Evolutionary conservation across 23 red algal genomes (phyloP).

Genomic region (Gracilaria gracilis): DNA sequence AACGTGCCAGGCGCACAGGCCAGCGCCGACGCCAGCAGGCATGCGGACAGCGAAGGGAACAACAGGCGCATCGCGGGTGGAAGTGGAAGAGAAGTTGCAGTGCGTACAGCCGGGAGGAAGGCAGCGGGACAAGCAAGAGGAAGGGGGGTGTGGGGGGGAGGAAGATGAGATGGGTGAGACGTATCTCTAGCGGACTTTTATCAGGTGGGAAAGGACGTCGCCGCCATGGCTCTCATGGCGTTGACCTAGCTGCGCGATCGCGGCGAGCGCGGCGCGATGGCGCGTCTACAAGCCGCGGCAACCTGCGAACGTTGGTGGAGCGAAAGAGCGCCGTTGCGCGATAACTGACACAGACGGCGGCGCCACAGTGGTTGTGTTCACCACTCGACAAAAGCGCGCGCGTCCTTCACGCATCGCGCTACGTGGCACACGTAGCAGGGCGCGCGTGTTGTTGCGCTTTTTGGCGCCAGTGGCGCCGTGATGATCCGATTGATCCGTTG

Average conservation of each 20-base stretch:
- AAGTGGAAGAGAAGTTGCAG: neutral
- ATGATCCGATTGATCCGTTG: neutral
- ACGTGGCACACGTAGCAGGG: too few species aligned
- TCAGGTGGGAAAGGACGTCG: conserved; percentile 31
- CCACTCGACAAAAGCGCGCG: too few species aligned
- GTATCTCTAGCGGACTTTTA: too few species aligned
- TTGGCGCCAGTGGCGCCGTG: neutral
- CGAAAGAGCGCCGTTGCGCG: neutral
- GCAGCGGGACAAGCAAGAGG: too few species aligned
- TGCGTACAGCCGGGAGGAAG: too few species aligned
- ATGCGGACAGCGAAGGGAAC: neutral
- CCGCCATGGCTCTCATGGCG: neutral
- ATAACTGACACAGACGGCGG: neutral
- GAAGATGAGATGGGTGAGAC: too few species aligned
- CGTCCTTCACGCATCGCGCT: too few species aligned
- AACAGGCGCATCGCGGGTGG: neutral
- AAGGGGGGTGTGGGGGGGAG: too few species aligned
- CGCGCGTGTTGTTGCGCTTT: too few species aligned
- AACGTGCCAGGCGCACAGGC: conserved; percentile 10
- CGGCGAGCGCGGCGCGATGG: neutral
- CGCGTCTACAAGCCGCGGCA: neutral
- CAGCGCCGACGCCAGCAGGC: neutral
- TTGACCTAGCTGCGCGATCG: neutral
- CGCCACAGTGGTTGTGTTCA: too few species aligned
- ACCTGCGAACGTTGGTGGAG: neutral